Conservation (phyloP, 1,284 basidiomycete species). For the Boletus sp. region DNA sequence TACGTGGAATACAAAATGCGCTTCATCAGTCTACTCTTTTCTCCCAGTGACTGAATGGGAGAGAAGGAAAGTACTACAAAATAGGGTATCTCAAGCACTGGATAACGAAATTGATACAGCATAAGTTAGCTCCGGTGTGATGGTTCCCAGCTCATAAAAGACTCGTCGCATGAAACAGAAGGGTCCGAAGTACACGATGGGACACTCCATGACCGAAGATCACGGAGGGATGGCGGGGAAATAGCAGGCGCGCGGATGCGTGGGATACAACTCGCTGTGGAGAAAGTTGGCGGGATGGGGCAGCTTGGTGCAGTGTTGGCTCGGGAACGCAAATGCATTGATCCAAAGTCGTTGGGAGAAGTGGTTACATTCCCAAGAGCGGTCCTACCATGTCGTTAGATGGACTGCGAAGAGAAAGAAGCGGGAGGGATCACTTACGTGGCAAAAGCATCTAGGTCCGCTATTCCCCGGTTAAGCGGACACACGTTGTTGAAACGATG, state of each 20-base stretch:
- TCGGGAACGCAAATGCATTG: conserved; percentile 12
- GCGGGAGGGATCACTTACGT: conserved; percentile 44
- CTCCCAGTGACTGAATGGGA: background rate
- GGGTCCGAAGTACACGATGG: conserved; percentile 21
- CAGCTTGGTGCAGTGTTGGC: conserved; percentile 10
- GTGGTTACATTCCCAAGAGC: conserved; percentile 38
- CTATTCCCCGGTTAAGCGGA: conserved; percentile 50
- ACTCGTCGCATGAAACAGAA: conserved; percentile 39
- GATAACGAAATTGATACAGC: background rate
- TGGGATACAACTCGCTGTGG: conserved; percentile 6
- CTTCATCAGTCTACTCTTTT: background rate
- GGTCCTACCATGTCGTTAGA: conserved; percentile 27
- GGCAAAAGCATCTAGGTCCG: conserved; percentile 55
- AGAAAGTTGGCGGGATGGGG: conserved; percentile 8
- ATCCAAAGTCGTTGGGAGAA: conserved; percentile 25
- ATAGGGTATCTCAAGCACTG: background rate
- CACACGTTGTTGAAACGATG: conserved; percentile 49
- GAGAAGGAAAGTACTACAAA: background rate
- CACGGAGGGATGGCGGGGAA: conserved; percentile 32
- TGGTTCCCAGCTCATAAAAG: conserved; percentile 49
- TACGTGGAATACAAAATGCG: conserved; percentile 4
- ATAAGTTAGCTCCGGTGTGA: conserved; percentile 26
- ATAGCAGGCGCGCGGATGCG: conserved; percentile 11
- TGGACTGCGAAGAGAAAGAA: background rate
- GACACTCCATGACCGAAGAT: conserved; percentile 34